Base-by-base conservation (phyloP, 176 grass and related monocot genomes). In the Eragrostis curvula region DNA sequence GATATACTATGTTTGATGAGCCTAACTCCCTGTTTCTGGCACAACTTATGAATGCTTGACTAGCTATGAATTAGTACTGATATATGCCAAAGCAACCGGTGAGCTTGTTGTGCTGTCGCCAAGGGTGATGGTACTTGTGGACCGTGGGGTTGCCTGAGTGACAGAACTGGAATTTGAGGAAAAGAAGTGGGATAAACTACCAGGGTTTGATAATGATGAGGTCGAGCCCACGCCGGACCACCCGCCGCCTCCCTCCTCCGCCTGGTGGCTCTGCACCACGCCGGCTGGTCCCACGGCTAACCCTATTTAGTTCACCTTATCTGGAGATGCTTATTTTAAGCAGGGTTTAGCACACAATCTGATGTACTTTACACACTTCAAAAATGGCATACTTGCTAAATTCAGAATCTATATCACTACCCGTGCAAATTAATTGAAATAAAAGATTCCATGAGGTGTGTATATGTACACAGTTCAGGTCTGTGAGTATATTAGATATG, bases 141-240 rank as follows among this genome's bases (percentile, higher is more conserved):
- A 46, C 27, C 49, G 25, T 9, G n/a, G 53, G 66, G 36, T 25
- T 60, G 27, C 21, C 20, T 11, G n/a, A n/a, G n/a, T n/a, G 15
- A 48, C 9, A 48, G 47, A 3, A 29, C 44, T 9, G 30, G 73
- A 50, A 78, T 13, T 11, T 46, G 55, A 44, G 7, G 14, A 76
- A 76, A 59, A 63, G 15, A 49, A 21, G 65, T 48, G 20, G 74
- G 39, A 57, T 36, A 80, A 9, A 18, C 6, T 32, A 85, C 62
- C 3, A 9, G 55, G 3, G 30, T 5, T 71, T 9, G 3, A 23
- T 65, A 66, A 81, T 89, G 66, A 85, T 89, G 48, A 82, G 83
- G 64, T 85, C 78, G 72, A 82, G 48, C 88, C 78, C 87, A 85
- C 87, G 47, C 83, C 78, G 47, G 78, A 81, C 81, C 82, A 53